Evolutionary conservation across 345 rosid species (phyloP).

Genomic region (Eucalyptus regnans): DNA sequence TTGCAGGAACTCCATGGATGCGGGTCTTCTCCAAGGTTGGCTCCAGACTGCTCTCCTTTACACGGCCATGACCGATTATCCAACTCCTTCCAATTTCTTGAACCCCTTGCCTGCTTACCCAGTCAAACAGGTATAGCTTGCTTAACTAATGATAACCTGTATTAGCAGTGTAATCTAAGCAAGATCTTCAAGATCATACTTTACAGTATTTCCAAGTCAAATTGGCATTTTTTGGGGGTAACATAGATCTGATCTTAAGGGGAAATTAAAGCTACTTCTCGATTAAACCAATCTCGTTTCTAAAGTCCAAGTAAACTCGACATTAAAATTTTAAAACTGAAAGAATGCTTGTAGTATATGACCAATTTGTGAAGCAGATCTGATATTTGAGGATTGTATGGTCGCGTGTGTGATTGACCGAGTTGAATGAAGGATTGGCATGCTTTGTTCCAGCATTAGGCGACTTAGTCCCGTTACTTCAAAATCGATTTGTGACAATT

Average conservation of each 20-base stretch:
- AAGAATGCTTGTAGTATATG: background rate
- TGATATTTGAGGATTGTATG: background rate
- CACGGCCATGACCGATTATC: constrained; percentile 68
- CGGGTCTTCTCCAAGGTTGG: constrained; percentile 9
- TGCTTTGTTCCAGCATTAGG: background rate
- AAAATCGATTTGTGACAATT: background rate
- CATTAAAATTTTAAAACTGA: background rate
- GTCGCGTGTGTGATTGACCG: background rate
- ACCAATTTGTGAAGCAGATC: background rate
- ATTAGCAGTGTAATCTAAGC: background rate
- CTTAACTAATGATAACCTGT: background rate
- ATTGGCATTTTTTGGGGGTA: background rate
- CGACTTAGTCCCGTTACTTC: background rate
- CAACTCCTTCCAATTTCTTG: constrained; percentile 39
- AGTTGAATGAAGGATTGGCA: background rate
- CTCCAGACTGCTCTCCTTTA: constrained; percentile 20
- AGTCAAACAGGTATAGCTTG: constrained; percentile 23
- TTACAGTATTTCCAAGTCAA: background rate
- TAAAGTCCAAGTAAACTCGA: background rate
- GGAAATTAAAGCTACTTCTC: background rate
- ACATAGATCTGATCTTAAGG: background rate
- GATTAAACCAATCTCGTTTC: background rate
- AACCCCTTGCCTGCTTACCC: constrained; percentile 52
- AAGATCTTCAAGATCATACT: background rate
- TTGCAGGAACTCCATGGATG: constrained; percentile 20